Conservation (phyloP, 176 grass and related monocot species). For the Raddia guianensis region DNA sequence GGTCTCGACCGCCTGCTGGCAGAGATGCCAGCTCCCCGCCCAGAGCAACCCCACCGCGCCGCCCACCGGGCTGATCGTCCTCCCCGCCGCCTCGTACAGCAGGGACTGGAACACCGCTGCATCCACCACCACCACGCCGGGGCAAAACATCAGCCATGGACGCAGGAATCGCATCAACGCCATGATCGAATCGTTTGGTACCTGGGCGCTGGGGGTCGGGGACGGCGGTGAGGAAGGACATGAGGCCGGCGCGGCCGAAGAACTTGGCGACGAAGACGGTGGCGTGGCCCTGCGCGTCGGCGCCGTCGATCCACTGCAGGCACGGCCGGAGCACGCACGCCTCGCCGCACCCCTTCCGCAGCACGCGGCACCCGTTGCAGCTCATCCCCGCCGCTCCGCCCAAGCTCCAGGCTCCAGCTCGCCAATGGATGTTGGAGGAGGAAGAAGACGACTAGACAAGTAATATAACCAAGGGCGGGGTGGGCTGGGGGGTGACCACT, state of each 20-base stretch:
- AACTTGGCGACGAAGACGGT: conserved; percentile 97
- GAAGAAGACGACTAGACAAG: too few relatives aligned
- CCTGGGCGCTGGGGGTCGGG: conserved; percentile 74
- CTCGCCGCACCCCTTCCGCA: conserved; percentile 97
- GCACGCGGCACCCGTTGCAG: conserved; percentile 97
- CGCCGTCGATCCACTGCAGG: conserved; percentile 78
- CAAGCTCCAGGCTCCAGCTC: not conserved
- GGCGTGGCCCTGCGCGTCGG: conserved; percentile 91
- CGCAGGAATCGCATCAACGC: not conserved
- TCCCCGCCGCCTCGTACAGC: conserved; percentile 89
- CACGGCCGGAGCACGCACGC: conserved; percentile 85
- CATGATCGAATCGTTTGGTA: not conserved
- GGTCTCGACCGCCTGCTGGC: conserved; percentile 81
- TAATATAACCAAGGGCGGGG: conserved; percentile 38
- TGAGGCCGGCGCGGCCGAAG: conserved; percentile 93
- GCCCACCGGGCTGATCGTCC: conserved; percentile 94
- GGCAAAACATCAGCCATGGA: not conserved
- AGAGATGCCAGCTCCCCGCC: conserved; percentile 83
- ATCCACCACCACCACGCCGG: not conserved
- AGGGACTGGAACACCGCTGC: conserved; percentile 92
- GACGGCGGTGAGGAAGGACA: conserved; percentile 92
- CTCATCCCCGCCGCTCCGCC: conserved; percentile 54
- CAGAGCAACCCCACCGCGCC: conserved; percentile 84
- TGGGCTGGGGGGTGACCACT: not conserved
- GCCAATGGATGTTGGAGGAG: conserved; percentile 4